Percentiles rank a stretch among this genome's conserved stretches.
Conservation (phyloP, 1,284 basidiomycete genomes). For the Heterobasidion irregulare region DNA sequence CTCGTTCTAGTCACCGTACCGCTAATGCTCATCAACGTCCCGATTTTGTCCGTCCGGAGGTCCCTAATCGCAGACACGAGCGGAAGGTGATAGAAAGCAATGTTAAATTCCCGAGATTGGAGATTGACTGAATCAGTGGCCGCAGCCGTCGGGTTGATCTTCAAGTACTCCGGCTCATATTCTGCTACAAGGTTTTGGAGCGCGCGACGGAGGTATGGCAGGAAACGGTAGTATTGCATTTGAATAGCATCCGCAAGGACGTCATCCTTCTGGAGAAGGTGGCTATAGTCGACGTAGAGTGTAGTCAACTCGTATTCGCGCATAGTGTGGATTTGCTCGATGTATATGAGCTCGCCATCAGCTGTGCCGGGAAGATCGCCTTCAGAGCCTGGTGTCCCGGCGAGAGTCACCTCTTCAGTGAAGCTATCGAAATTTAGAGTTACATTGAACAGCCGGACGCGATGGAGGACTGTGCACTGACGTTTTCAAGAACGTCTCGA, state of each 20-base stretch:
- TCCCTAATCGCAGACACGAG: slow-evolving; percentile 95
- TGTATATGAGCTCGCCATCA: slow-evolving; percentile 66
- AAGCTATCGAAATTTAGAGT: slow-evolving; percentile 41
- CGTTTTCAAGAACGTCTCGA: slow-evolving; percentile 88
- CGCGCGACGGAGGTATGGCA: slow-evolving; percentile 89
- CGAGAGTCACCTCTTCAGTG: slow-evolving; percentile 70
- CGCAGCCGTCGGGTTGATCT: slow-evolving; percentile 78
- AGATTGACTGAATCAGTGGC: slow-evolving; percentile 79
- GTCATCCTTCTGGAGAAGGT: slow-evolving; percentile 86
- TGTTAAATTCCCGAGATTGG: slow-evolving; percentile 87
- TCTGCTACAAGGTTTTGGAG: slow-evolving; percentile 84
- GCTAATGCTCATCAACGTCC: slow-evolving; percentile 87
- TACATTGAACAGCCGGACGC: neutral
- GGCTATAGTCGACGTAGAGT: slow-evolving; percentile 92
- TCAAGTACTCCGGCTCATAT: slow-evolving; percentile 89
- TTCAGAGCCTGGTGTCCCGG: slow-evolving; percentile 69
- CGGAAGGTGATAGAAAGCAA: slow-evolving; percentile 96
- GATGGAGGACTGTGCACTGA: slow-evolving; percentile 30
- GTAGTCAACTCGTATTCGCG: slow-evolving; percentile 90
- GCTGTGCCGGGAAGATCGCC: slow-evolving; percentile 33
- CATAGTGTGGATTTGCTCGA: slow-evolving; percentile 91
- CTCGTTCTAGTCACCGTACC: slow-evolving; percentile 97
- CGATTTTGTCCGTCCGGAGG: slow-evolving; percentile 87
- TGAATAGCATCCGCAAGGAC: slow-evolving; percentile 90
- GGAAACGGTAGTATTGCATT: slow-evolving; percentile 93